Evolutionary conservation across 1,284 basidiomycete genomes (phyloP), one percentile per base, ranked within the genome.

Genomic region (Tylopilus orsonianus): DNA sequence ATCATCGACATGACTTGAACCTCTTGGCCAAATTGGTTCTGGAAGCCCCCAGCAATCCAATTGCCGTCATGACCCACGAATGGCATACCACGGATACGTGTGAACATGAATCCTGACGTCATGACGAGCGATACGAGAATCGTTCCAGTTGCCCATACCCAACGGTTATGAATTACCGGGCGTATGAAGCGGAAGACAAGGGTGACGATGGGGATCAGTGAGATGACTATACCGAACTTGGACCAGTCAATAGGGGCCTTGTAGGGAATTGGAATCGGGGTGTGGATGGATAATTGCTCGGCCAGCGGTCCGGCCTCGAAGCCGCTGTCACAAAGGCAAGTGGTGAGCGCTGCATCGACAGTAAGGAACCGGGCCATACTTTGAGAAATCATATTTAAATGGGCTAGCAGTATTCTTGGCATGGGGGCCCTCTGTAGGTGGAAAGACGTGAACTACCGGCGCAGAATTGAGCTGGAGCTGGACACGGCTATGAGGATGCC

Each of bases 101-200:
- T 93, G 76, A 97, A 99, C 97, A 99, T 99, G 75, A 87, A 90
- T 4, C 94, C 94, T 8, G 85, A 83, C 9, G 85, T 95, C 85
- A 96, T 94, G 58, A 91, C 71, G 27, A 95, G 77, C 32, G 85
- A 85, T 5, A 80, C 77, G 48, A 85, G 55, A 46, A 93, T 71
- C 22, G 79, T 83, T 39, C 72, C 70, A 10, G 75, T 61, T 3
- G 87, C 87, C 91, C 91, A 93, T 10, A 82, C 76, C 90, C 90
- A 93, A 52, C 85, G 83, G 55, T 77, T 90, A 59, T 80, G 73
- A 38, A 95, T 67, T 54, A 93, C 68, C 12, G 90, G 85, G 9
- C 81, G 68, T 52, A 93, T 71, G 65, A 83, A 79, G 37, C 80
- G 81, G 56, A 87, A 70, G 40, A 77, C 53, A 29, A 85, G 64